phyloP scores from a whole-genome alignment of 2,329 filamentous ascomycete species.

The Trichoderma pleuroti region DNA sequence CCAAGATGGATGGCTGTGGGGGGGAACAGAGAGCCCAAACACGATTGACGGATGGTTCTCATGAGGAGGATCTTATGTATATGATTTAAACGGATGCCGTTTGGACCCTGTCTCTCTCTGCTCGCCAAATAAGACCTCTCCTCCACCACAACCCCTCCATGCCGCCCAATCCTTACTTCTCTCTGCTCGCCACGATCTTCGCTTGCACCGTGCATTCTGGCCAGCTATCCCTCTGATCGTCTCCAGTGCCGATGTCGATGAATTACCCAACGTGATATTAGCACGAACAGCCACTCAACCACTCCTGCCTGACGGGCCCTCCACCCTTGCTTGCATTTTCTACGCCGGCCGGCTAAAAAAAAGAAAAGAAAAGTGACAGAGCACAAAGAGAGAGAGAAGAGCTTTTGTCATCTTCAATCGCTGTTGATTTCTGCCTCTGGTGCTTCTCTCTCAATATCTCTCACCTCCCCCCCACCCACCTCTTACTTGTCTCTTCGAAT shows the following conservation, averaged over 20 bases:
- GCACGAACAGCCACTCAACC: conserved; percentile 28
- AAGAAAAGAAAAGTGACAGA: background rate
- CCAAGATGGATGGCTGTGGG: conserved; percentile 17
- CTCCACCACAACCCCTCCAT: conserved; percentile 28
- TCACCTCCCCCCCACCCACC: conserved; percentile 7
- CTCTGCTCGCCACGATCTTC: conserved; percentile 25
- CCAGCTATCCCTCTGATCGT: conserved; percentile 30
- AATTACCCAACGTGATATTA: conserved; percentile 24
- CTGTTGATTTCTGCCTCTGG: background rate
- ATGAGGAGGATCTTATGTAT: conserved; percentile 17
- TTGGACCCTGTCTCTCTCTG: conserved; percentile 18
- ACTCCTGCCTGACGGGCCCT: conserved; percentile 25
- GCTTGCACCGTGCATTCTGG: conserved; percentile 26
- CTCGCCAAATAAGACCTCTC: conserved; percentile 31
- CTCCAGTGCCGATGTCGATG: conserved; percentile 29
- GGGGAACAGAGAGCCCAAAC: background rate
- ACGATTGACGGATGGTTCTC: conserved; percentile 17
- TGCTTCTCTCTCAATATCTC: background rate
- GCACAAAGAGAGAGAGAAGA: background rate
- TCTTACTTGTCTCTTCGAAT: background rate
- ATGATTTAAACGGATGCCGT: conserved; percentile 15
- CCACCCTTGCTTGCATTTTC: conserved; percentile 28
- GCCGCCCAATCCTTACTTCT: conserved; percentile 16
- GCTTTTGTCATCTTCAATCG: background rate
- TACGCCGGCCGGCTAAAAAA: conserved; percentile 1